Base-by-base conservation (phyloP, 805 yeast genomes). In the Starmerella vitae region DNA sequence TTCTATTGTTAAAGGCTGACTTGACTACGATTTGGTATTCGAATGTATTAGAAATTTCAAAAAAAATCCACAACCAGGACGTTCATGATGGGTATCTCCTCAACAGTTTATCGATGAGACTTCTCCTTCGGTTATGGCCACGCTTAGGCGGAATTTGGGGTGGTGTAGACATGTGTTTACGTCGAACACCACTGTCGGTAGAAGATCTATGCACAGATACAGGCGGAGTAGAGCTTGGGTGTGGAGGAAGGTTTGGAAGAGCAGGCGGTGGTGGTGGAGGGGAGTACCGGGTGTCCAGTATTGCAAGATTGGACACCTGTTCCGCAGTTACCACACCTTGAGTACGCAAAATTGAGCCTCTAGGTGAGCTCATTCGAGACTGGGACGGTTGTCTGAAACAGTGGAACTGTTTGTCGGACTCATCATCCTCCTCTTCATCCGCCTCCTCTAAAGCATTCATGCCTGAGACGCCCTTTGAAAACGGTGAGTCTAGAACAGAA, bases 391-490 rank as follows among this genome's bases (percentile, higher is more conserved):
- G 9, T 9, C 27, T 18, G 22, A 29, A 20, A 12, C 30, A 15
- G 22, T 12, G 6, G 22, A 13, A 5, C 5, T 13, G 21, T 15
- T 40, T 44, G 37, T 39, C 35, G 20, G 31, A 24, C 25, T n/a
- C 30, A 12, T 30, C 43, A 14, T 36, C 38, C 13, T 37, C 38
- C 20, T 49, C 49, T 24, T 44, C 52, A n/a, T 44, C 51, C 30
- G 47, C 56, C 30, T 52, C 56, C n/a, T 36, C 43, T 10, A 52
- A 52, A 15, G 55, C 48, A 20, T 44, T 46, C 37, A 52, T 51
- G 10, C 15, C 28, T 36, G 48, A 25, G 28, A 47, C 29, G 15
- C 44, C 32, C 39, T 38, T 40, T 9, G 41, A 36, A 31, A 52
- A 51, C n/a, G 56, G 54, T 22, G 48, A 38, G 21, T 45, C 52